Base-by-base conservation (phyloP, 2,329 filamentous ascomycete genomes). In the Talaromyces sp. region DNA sequence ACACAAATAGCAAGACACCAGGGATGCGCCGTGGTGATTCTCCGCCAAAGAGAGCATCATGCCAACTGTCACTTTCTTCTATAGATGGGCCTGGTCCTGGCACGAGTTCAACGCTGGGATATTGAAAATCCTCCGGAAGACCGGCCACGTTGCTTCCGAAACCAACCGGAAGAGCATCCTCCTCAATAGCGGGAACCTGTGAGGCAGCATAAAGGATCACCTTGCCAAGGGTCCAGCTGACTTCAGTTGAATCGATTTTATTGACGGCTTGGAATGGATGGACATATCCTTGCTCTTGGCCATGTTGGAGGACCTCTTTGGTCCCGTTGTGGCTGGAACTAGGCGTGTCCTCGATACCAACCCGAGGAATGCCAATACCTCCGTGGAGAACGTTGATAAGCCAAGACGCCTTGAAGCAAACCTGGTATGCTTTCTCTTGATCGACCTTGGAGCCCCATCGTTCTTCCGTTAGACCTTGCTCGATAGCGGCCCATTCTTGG, bases 341-440 rank as follows among this genome's bases (percentile, higher is more conserved):
- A 10, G 76, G 72, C 0, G 82, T 81, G 22, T 85, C 80, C 67
- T 96, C 93, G 15, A 96, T 77, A 0, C 91, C 92, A 6, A 95
- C 82, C 57, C 93, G 85, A 5, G 96, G 96, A 57, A 99, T 87
- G 0, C 95, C 96, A 66, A 99, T 97, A 1, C 95, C 95, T 65
- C 97, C 91, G 70, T 99, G 93, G 4, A 99, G 82, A 70, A 99
- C 88, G 69, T 96, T 99, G 72, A 99, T 96, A 52, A 99, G 81
- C 95, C 96, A 99, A 5, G 92, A 95, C 0, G 95, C 93, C 75
- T 99, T 99, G 82, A 99, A 99, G 74, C 95, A 99, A 1, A 96
- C 90, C 71, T 96, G 88, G 65, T 89, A 85, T 5, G 93, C 93
- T 56, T 88, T 90, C 68, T 89, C 85, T 62, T 81, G 80, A 66